Evolutionary conservation across 192 early-diverging fungal species (phyloP), one percentile per base, ranked within the genome.

Genomic region (Martensiomyces pterosporus): DNA sequence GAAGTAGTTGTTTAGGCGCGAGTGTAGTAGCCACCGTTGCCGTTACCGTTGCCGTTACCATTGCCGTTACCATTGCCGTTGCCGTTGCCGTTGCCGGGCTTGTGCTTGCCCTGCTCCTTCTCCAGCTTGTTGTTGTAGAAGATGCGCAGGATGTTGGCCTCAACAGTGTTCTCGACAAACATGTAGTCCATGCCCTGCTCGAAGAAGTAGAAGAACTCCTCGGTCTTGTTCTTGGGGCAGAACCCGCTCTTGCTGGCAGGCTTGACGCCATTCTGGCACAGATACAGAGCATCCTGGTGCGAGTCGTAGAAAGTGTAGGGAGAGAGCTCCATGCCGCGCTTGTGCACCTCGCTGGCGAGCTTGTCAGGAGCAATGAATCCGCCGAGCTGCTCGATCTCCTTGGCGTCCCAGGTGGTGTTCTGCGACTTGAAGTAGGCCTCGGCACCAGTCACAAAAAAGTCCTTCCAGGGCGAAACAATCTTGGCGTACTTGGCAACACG

Each of bases 291-390:
- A 17, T 44, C 24, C 46, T 75, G 73, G 43, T 44, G 66, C 51
- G 65, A 68, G 43, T 75, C 73, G 37, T 75, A 75, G 22, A 75
- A 75, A 0, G 73, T 75, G 16, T 75, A 75, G 0, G 66, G 60
- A 0, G 73, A 68, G 2, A 75, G 18, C 1, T 52, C 38, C 60
- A 75, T 49, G 9, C 62, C 57, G 3, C 73, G 48, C 13, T 7
- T 24, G 15, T 75, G 73, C 12, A 49, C 41, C 50, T 64, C 61
- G 9, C 23, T 22, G 4, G 27, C 59, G 19, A 76, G 39, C 2
- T 50, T 17, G 3, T 53, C 12, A 1, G 66, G 48, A 15, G 22
- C 23, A 9, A 76, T 47, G 35, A 76, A 69, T 1, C 73, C 73
- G 47, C 73, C 73, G 50, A 76, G 24, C 4, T 24, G 3, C 0